Conservation (phyloP, 2,329 filamentous ascomycete species). For the Xylaria digitata region DNA sequence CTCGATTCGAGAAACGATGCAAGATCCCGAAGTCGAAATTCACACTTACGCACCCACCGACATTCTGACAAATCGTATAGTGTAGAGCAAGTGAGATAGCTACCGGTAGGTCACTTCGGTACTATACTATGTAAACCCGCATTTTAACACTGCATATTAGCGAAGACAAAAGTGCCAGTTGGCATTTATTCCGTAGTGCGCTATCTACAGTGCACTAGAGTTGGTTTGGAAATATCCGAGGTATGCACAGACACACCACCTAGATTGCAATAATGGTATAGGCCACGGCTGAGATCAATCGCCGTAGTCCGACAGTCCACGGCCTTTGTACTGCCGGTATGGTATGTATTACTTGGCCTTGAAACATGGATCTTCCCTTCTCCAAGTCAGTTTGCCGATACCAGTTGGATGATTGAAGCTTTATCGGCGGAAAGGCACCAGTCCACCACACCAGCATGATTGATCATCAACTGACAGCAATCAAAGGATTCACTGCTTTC, state of each 20-base stretch:
- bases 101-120: slow-evolving; percentile 18
- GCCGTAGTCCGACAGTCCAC: slow-evolving; percentile 11
- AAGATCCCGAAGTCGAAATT: slow-evolving; percentile 30
- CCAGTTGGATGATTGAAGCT: slow-evolving; percentile 15
- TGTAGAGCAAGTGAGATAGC: slow-evolving; percentile 19
- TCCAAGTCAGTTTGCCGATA: slow-evolving; percentile 12
- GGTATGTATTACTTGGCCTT: slow-evolving; percentile 8
- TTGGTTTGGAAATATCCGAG: slow-evolving; percentile 30
- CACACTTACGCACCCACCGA: slow-evolving; percentile 21
- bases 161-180: slow-evolving; percentile 30
- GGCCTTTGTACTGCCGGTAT: slow-evolving; percentile 1
- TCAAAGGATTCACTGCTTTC: neutral
- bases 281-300: slow-evolving; percentile 23
- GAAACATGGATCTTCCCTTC: slow-evolving; percentile 30
- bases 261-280: slow-evolving; percentile 31
- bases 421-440: neutral
- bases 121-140: slow-evolving; percentile 13
- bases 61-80: slow-evolving; percentile 35
- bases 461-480: neutral
- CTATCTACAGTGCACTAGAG: slow-evolving; percentile 4
- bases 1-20: slow-evolving; percentile 25
- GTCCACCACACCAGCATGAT: slow-evolving; percentile 2
- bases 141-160: slow-evolving; percentile 27
- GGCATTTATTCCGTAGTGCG: slow-evolving; percentile 5
- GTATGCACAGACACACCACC: slow-evolving; percentile 33